Base-by-base conservation (phyloP, 306 rosid species). In the Medicago ruthenica region DNA sequence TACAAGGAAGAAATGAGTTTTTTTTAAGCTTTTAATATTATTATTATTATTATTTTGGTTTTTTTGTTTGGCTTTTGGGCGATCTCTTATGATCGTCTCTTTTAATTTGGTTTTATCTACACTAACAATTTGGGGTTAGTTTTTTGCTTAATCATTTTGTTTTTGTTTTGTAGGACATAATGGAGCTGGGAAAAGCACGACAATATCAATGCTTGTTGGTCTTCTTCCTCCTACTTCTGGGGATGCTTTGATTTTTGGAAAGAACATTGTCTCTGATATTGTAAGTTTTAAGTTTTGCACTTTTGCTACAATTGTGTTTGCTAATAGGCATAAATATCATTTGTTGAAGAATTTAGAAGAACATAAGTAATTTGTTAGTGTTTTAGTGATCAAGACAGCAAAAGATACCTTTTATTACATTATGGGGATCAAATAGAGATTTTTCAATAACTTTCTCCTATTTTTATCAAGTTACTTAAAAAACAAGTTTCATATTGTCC, bases 181-280 rank as follows among this genome's bases (percentile, higher is more conserved):
- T 76, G 97, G 97, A 70, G 98, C 98, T 86, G 98, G 98, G 36
- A 94, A 94, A 85, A 92, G 97, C 82, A 94, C 98, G 10, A 90
- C 98, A 40, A 92, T 94, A 76, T 90, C 98, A 45, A 94, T 94
- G 97, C 97, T 94, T 71, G 98, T 94, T 75, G 98, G 98, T 71
- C 96, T 92, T 76, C 81, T 88, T 91, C 86, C 85, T 74, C 98
- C 98, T 70, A 87, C 96, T 82, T 85, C 92, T 34, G 98, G 98
- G 81, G 98, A 94, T 84, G 98, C 98, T 76, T 80, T 88, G 81
- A 86, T 94, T 75, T 90, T 90, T 79, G 97, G 98, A 82, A 90
- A 92, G 78, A 94, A 85, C 85, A 90, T 94, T 73, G 42, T 78
- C 39, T 81, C 88, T 3, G 95, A 90, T 53, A 92, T 94, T 92